Percentiles rank a stretch among this genome's conserved stretches.
Evolutionary conservation across 2,329 filamentous ascomycete species (phyloP).

Genomic region (Scopulariopsis brevicaulis): DNA sequence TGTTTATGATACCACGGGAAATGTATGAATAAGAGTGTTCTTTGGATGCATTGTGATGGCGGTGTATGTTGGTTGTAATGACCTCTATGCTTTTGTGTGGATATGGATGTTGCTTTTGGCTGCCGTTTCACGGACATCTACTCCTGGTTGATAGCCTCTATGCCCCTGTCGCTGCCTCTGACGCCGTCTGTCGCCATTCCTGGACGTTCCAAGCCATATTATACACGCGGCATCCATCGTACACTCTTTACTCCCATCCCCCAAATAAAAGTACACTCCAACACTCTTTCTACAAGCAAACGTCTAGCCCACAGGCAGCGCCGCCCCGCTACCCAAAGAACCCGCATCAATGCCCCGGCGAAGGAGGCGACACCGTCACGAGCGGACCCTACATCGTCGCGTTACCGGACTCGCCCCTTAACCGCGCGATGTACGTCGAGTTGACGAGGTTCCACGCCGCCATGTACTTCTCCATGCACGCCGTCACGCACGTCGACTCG

Average conservation of each 20-base stretch:
- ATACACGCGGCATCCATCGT: background rate
- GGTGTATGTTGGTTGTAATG: too few species aligned
- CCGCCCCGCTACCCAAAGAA: background rate
- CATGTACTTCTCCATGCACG: slow-evolving; percentile 83
- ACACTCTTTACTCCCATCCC: background rate
- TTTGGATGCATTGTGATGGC: background rate
- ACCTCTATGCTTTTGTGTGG: too few species aligned
- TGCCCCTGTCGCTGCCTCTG: background rate
- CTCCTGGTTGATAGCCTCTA: background rate
- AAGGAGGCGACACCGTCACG: background rate
- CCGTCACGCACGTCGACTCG: slow-evolving; percentile 60
- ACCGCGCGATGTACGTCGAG: slow-evolving; percentile 51
- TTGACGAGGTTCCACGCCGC: slow-evolving; percentile 66
- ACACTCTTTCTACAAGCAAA: too few species aligned
- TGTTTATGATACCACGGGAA: background rate
- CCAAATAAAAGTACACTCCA: too few species aligned
- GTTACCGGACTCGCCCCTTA: slow-evolving; percentile 42
- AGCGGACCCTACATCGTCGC: background rate
- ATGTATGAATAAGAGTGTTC: background rate
- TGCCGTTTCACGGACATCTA: too few species aligned
- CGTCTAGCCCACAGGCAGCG: too few species aligned
- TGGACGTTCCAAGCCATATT: background rate
- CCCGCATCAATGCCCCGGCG: too few species aligned
- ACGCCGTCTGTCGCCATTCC: background rate
- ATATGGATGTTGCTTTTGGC: too few species aligned